These are phyloP conservation scores for Smithsoniella earleae DNA, from an alignment of 163 green algal genomes.

Conservation along the genomic window DNA sequence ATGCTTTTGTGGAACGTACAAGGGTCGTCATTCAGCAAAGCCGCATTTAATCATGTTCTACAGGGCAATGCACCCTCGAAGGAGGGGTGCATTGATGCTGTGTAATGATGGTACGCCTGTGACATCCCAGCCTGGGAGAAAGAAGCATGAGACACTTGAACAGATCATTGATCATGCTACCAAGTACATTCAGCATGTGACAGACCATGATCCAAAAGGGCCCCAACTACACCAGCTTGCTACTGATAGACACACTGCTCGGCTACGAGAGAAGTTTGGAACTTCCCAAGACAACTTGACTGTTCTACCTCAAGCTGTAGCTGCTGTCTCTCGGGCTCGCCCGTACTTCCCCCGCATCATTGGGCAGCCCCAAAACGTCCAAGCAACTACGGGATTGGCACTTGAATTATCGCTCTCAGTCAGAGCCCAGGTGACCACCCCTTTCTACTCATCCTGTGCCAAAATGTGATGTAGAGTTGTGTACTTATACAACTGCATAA, in stretches of 20 bases:
- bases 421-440: neutral
- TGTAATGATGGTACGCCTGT: neutral
- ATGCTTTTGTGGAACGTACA: no score
- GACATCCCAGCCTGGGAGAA: neutral
- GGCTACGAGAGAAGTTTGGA: neutral
- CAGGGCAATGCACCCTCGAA: slow-evolving; percentile 5
- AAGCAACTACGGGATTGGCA: neutral
- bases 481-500: no score
- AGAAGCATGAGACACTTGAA: slow-evolving; percentile 18
- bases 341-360: neutral
- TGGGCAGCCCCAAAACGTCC: slow-evolving; percentile 5
- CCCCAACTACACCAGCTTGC: neutral
- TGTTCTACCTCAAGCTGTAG: neutral
- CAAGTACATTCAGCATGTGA: slow-evolving; percentile 25
- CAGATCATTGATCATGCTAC: neutral
- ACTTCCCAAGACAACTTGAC: neutral
- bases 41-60: no score
- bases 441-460: neutral
- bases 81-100: neutral
- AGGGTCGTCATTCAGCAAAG: no score
- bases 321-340: neutral
- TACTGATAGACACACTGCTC: neutral
- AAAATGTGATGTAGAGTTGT: neutral
- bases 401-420: neutral
- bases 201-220: slow-evolving; percentile 18